phyloP scores from a whole-genome alignment of 495 filamentous ascomycete species.

The Annulohypoxylon nitens region DNA sequence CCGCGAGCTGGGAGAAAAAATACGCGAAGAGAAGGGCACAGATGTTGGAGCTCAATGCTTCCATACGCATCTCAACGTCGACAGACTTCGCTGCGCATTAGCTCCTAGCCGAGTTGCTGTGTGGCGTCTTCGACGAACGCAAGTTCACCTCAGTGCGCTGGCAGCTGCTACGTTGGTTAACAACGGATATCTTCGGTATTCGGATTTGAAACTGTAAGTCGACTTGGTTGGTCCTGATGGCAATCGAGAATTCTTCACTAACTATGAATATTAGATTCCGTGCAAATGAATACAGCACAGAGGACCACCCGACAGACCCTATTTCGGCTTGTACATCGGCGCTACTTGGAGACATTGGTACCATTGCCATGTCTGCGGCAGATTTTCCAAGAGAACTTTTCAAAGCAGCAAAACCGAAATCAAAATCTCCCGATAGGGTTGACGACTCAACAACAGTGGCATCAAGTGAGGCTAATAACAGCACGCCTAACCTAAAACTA shows the following conservation, averaged over 20 bases:
- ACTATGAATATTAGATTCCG: constrained; percentile 66
- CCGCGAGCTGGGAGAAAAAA: constrained; percentile 68
- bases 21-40: constrained; percentile 74
- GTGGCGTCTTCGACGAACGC: constrained; percentile 75
- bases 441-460: constrained; percentile 28
- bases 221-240: background rate
- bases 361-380: constrained; percentile 82
- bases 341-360: constrained; percentile 78
- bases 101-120: constrained; percentile 74
- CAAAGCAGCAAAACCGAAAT: constrained; percentile 55
- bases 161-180: constrained; percentile 75
- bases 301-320: constrained; percentile 78
- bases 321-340: constrained; percentile 79
- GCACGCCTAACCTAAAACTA: constrained; percentile 20
- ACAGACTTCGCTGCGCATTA: constrained; percentile 72
- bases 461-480: constrained; percentile 45
- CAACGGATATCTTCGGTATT: constrained; percentile 70
- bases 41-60: constrained; percentile 75
- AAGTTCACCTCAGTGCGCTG: constrained; percentile 74
- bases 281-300: constrained; percentile 75
- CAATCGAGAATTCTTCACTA: constrained; percentile 27
- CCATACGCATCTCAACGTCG: constrained; percentile 73
- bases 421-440: constrained; percentile 37
- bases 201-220: constrained; percentile 76
- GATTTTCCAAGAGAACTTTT: constrained; percentile 85